Evolutionary conservation across 148 eudicot species (phyloP).

Genomic region (Nepenthes gracilis): DNA sequence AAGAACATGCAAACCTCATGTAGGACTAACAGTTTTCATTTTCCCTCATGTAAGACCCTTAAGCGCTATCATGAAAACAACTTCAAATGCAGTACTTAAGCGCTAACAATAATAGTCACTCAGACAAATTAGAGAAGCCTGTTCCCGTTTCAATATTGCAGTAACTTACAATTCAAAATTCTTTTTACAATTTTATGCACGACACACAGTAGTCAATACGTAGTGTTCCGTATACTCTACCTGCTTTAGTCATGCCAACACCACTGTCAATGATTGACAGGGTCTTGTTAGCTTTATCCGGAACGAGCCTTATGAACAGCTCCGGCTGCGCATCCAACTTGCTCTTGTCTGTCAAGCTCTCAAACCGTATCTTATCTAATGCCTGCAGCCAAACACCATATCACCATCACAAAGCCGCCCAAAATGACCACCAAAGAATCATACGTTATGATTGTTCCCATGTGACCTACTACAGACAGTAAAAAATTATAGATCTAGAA

Average conservation of each 20-base stretch:
- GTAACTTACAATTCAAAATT: no score
- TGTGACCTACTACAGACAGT: no score
- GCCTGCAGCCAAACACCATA: slow-evolving; percentile 23
- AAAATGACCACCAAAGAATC: not conserved
- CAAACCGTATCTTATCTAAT: slow-evolving; percentile 84
- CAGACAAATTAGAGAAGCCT: no score
- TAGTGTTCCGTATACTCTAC: slow-evolving; percentile 11
- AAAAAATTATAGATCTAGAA: not conserved
- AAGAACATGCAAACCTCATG: no score
- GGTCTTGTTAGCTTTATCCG: slow-evolving; percentile 79
- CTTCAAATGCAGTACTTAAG: no score
- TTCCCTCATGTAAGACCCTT: no score
- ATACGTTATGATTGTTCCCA: not conserved
- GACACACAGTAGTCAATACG: no score
- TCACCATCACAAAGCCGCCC: not conserved
- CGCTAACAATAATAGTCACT: no score
- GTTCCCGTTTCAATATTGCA: no score
- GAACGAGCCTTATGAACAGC: slow-evolving; percentile 71
- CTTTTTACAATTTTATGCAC: no score
- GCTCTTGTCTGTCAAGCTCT: slow-evolving; percentile 79
- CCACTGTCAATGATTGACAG: slow-evolving; percentile 82
- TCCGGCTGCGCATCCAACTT: slow-evolving; percentile 88
- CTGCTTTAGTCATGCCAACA: slow-evolving; percentile 96
- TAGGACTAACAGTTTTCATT: no score
- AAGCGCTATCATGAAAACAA: no score